Evolutionary conservation across 768 basidiomycete genomes (phyloP).

Genomic region (Tulasnella sp.): DNA sequence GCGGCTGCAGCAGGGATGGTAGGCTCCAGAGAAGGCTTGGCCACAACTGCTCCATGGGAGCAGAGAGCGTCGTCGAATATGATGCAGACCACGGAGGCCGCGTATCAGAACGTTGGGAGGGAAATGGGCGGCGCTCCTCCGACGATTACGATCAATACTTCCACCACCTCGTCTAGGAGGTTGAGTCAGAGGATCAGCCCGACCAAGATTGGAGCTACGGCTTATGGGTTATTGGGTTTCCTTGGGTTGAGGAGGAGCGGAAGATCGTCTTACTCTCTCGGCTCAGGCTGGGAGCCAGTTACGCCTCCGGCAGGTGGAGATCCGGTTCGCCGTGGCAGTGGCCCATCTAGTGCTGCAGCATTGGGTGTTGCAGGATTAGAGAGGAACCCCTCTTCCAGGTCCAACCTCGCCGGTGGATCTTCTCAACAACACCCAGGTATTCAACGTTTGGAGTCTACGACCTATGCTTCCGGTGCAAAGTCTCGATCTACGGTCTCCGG

Average conservation of each 20-base stretch:
- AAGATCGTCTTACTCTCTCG: too few species aligned
- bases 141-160: not conserved
- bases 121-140: not conserved
- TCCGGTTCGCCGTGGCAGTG: too few species aligned
- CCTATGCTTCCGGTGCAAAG: not conserved
- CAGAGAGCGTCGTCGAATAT: conserved; percentile 6
- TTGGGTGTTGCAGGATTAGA: too few species aligned
- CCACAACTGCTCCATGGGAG: not conserved
- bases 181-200: too few species aligned
- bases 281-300: too few species aligned
- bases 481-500: conserved; percentile 2
- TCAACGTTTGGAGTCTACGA: conserved; percentile 1
- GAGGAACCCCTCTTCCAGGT: too few species aligned
- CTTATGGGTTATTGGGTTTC: too few species aligned
- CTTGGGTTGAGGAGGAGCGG: too few species aligned
- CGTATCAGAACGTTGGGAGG: not conserved
- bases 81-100: not conserved
- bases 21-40: not conserved
- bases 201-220: too few species aligned
- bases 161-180: not conserved
- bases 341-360: too few species aligned
- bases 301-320: too few species aligned
- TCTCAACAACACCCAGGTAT: not conserved
- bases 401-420: too few species aligned
- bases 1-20: not conserved